These are phyloP conservation scores for Cryptosporidium parvum DNA, from an alignment of 169 alveolate species.

Conservation along the genomic window DNA sequence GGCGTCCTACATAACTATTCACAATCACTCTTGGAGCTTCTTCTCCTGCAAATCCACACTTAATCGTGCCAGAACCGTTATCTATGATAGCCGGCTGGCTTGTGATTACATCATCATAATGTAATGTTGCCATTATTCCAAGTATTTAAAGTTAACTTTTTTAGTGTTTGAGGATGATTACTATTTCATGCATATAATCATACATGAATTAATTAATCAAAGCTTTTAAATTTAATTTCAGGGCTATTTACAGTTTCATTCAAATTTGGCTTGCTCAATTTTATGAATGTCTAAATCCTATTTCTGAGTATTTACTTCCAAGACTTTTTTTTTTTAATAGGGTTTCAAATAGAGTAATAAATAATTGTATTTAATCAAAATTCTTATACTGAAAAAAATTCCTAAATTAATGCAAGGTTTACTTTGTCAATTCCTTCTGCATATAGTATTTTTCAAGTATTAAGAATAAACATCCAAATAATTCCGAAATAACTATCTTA, in stretches of 20 bases:
- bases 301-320: neutral
- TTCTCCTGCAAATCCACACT: constrained; percentile 90
- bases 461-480: neutral
- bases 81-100: constrained; percentile 80
- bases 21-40: constrained; percentile 85
- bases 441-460: neutral
- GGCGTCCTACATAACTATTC: constrained; percentile 87
- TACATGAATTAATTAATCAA: neutral
- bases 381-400: neutral
- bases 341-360: neutral
- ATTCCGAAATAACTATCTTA: neutral
- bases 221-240: neutral
- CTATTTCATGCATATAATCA: neutral
- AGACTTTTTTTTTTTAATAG: too few species aligned
- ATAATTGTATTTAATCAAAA: too few species aligned
- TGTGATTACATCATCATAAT: constrained; percentile 77
- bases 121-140: constrained; percentile 54
- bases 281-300: neutral
- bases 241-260: neutral
- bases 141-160: neutral
- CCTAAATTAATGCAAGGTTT: neutral
- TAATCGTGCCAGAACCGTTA: constrained; percentile 86
- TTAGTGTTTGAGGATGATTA: neutral
- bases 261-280: neutral
- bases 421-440: neutral